Evolutionary conservation across 768 basidiomycete genomes (phyloP).

Genomic region (Mycena capillaripes): DNA sequence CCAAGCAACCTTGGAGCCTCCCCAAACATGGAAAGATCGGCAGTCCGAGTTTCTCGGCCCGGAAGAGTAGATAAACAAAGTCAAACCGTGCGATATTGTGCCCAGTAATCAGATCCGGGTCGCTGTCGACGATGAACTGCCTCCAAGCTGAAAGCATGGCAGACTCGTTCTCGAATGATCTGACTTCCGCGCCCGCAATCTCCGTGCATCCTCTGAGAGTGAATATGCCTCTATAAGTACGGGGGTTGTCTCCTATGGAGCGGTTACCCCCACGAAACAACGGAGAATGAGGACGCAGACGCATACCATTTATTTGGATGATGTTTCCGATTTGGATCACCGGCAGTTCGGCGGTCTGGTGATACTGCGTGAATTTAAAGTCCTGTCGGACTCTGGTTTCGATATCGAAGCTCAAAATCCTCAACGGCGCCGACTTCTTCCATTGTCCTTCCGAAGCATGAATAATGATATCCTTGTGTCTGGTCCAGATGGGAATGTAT

Average conservation of each 20-base stretch:
- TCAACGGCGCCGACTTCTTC: constrained; percentile 14
- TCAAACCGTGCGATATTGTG: constrained; percentile 85
- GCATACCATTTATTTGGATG: neutral
- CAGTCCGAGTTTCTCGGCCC: constrained; percentile 57
- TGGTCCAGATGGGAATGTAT: neutral
- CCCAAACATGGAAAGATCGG: constrained; percentile 9
- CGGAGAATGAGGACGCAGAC: neutral
- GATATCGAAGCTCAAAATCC: constrained; percentile 37
- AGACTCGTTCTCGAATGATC: constrained; percentile 70
- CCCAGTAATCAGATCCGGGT: constrained; percentile 83
- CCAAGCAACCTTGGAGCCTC: constrained; percentile 17
- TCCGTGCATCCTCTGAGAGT: constrained; percentile 81
- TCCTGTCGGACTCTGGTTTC: constrained; percentile 15
- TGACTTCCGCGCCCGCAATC: constrained; percentile 84
- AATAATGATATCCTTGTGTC: constrained; percentile 25
- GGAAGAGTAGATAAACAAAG: constrained; percentile 80
- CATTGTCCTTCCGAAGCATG: constrained; percentile 1
- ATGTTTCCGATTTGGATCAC: constrained; percentile 19
- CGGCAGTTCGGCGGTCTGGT: neutral
- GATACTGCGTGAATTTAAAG: neutral
- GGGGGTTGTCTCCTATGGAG: neutral
- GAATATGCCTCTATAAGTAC: constrained; percentile 70
- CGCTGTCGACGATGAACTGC: constrained; percentile 75
- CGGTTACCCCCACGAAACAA: neutral
- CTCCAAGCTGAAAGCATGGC: constrained; percentile 73